These are phyloP conservation scores for Stagonosporopsis rhizophila DNA, from an alignment of 2,329 filamentous ascomycete genomes.

Conservation along the genomic window DNA sequence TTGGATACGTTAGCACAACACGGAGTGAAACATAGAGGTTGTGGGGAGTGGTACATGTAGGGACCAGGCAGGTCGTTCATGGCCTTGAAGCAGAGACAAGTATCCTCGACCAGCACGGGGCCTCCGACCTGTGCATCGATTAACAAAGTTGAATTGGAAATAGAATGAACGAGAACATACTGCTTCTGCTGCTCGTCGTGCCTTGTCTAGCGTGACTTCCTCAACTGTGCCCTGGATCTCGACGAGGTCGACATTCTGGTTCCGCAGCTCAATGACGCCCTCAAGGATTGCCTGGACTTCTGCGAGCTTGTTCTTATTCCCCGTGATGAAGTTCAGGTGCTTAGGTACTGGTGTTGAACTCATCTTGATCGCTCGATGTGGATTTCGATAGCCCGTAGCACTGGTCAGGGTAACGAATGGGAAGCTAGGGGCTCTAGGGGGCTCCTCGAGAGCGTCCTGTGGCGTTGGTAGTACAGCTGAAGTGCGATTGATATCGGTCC, in stretches of 20 bases:
- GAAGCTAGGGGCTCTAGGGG: conserved; percentile 9
- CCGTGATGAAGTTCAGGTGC: conserved; percentile 90
- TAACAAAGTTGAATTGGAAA: conserved; percentile 13
- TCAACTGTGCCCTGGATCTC: conserved; percentile 94
- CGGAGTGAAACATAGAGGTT: not conserved
- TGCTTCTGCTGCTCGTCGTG: conserved; percentile 76
- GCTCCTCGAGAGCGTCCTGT: conserved; percentile 4
- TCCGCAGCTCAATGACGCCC: conserved; percentile 73
- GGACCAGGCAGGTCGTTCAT: conserved; percentile 90
- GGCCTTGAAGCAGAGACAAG: conserved; percentile 90
- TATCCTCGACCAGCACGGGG: conserved; percentile 95
- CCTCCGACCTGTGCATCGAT: conserved; percentile 68
- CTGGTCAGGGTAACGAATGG: not conserved
- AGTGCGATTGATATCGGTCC: conserved; percentile 2
- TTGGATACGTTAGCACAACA: conserved; percentile 5
- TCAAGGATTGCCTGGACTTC: conserved; percentile 89
- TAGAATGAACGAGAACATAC: conserved; percentile 57
- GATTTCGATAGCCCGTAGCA: not conserved
- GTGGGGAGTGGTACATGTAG: conserved; percentile 73
- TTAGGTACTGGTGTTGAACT: conserved; percentile 44
- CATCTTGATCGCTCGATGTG: conserved; percentile 15
- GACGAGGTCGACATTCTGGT: conserved; percentile 77
- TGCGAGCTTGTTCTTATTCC: conserved; percentile 90
- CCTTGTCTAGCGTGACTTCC: conserved; percentile 90
- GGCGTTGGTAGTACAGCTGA: conserved; percentile 12